These are phyloP conservation scores for Amphicarpaea edgeworthii DNA, from an alignment of 306 rosid species.

Conservation along the genomic window DNA sequence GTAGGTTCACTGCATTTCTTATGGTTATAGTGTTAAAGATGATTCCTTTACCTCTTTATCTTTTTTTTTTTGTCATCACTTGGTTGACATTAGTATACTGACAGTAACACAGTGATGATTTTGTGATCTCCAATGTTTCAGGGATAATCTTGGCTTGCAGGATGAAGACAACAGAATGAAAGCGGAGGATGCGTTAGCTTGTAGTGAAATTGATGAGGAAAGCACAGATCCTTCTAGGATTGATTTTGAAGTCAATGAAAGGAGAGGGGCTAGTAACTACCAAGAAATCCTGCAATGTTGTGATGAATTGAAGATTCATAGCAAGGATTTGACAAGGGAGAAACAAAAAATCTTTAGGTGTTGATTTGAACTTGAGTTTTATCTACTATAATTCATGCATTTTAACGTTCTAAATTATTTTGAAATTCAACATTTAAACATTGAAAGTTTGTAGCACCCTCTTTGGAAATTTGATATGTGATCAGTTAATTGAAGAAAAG, in stretches of 20 bases:
- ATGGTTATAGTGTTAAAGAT: background rate
- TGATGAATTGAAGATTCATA: conserved; percentile 52
- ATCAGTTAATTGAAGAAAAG: background rate
- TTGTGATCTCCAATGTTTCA: conserved; percentile 50
- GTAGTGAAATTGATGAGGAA: conserved; percentile 34
- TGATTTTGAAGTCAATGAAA: conserved; percentile 50
- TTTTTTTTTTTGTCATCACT: background rate
- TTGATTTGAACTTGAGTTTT: conserved; percentile 31
- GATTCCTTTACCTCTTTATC: conserved; percentile 7
- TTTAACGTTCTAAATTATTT: background rate
- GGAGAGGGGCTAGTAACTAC: conserved; percentile 46
- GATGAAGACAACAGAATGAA: conserved; percentile 43
- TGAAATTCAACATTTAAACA: conserved; percentile 3
- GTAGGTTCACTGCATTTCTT: background rate
- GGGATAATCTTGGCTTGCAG: conserved; percentile 53
- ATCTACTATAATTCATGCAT: conserved; percentile 11
- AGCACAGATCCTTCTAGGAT: conserved; percentile 41
- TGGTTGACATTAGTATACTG: conserved; percentile 28
- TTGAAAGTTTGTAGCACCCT: background rate
- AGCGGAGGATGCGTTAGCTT: conserved; percentile 36
- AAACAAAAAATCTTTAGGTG: conserved; percentile 75
- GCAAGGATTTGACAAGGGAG: conserved; percentile 57
- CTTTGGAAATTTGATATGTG: conserved; percentile 1
- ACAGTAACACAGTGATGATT: conserved; percentile 27
- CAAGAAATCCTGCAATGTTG: conserved; percentile 58